Percentiles rank a stretch among this genome's conserved stretches.
Evolutionary conservation across 768 basidiomycete genomes (phyloP).

Genomic region (Daedaleopsis sinensis): DNA sequence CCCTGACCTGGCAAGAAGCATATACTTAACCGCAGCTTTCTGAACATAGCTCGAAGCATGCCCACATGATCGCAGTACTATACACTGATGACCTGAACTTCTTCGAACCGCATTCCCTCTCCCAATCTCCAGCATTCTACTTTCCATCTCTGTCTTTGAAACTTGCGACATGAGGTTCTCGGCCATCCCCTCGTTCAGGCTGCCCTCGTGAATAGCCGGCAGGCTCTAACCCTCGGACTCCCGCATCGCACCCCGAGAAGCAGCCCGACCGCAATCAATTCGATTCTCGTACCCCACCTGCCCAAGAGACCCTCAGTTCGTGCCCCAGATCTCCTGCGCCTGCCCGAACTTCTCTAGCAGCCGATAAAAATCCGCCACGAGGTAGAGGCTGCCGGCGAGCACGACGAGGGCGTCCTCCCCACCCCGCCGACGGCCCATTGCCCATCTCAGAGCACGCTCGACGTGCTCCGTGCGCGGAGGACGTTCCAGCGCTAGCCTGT

Average conservation of each 20-base stretch:
- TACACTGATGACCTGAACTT: too few species aligned
- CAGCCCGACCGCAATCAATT: too few species aligned
- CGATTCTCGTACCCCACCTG: too few species aligned
- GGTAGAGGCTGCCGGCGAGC: slow-evolving; percentile 90
- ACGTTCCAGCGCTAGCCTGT: slow-evolving; percentile 33
- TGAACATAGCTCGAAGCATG: background rate
- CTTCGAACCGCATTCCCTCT: too few species aligned
- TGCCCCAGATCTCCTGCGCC: slow-evolving; percentile 19
- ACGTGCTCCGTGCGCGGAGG: slow-evolving; percentile 33
- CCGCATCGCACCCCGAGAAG: too few species aligned
- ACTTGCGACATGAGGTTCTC: too few species aligned
- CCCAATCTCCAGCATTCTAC: too few species aligned
- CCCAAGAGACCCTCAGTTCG: slow-evolving; percentile 10
- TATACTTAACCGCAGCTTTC: background rate
- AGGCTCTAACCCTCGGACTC: too few species aligned
- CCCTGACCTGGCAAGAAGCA: background rate
- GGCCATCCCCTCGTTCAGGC: too few species aligned
- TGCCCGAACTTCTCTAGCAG: slow-evolving; percentile 18
- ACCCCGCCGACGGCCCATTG: slow-evolving; percentile 23
- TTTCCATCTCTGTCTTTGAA: too few species aligned
- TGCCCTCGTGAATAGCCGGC: too few species aligned
- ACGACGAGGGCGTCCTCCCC: slow-evolving; percentile 54
- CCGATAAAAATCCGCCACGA: slow-evolving; percentile 92
- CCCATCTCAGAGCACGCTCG: slow-evolving; percentile 51
- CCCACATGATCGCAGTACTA: background rate